Evolutionary conservation across 306 rosid genomes (phyloP).

Genomic region (Ochetophila trinervis): DNA sequence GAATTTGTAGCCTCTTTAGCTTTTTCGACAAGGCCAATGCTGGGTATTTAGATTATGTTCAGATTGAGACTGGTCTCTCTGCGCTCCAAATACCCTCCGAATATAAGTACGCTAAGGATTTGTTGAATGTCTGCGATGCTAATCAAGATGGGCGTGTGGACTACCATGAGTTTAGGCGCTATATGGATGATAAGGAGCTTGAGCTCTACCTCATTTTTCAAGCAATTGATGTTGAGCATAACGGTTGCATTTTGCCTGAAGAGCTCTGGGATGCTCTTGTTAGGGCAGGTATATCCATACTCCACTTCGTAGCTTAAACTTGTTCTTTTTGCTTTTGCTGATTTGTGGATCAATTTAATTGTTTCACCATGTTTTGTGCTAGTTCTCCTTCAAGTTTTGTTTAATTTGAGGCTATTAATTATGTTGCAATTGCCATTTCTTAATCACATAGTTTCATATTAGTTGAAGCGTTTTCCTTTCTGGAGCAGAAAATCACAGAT

Average conservation of each 20-base stretch:
- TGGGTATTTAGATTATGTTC: constrained; percentile 55
- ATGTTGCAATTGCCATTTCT: no score
- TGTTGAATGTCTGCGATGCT: constrained; percentile 64
- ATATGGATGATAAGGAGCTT: constrained; percentile 85
- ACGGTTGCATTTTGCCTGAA: constrained; percentile 75
- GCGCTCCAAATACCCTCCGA: constrained; percentile 70
- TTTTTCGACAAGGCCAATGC: constrained; percentile 60
- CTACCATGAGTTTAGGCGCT: constrained; percentile 60
- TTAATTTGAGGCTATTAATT: no score
- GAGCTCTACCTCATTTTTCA: constrained; percentile 84
- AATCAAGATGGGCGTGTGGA: constrained; percentile 72
- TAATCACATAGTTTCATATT: no score
- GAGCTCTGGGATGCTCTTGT: constrained; percentile 87
- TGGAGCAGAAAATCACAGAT: no score
- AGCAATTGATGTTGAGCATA: constrained; percentile 78
- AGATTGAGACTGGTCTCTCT: constrained; percentile 64
- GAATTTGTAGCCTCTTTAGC: constrained; percentile 55
- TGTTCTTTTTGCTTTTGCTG: no score
- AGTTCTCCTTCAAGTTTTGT: no score
- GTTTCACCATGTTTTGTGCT: background rate
- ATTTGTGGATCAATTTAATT: background rate
- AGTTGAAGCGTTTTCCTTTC: no score
- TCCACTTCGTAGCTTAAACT: background rate
- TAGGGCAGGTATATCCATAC: constrained; percentile 48
- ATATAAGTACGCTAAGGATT: constrained; percentile 75